These are phyloP conservation scores for Phoma sp. DNA, from an alignment of 2,329 filamentous ascomycete species.

Conservation along the genomic window DNA sequence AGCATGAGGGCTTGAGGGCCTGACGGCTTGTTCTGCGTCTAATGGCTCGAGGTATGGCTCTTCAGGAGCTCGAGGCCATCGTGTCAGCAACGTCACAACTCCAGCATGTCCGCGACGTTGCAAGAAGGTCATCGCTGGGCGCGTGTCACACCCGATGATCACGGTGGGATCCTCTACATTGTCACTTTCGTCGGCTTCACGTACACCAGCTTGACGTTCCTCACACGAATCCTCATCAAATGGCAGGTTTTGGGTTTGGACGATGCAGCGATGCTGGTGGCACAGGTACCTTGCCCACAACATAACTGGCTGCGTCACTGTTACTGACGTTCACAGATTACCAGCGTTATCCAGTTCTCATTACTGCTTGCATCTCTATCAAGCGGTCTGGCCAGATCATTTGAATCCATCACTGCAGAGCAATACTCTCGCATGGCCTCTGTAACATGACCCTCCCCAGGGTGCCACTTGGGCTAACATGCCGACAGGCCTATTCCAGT, in stretches of 20 bases:
- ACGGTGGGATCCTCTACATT: constrained; percentile 35
- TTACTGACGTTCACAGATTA: constrained; percentile 17
- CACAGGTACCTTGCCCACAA: constrained; percentile 26
- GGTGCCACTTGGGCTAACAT: not conserved
- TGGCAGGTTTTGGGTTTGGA: constrained; percentile 35
- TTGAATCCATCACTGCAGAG: constrained; percentile 18
- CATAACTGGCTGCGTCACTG: no score
- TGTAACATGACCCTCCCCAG: constrained; percentile 12
- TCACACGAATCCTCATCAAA: constrained; percentile 35
- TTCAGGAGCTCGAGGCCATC: not conserved
- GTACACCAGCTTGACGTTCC: constrained; percentile 32
- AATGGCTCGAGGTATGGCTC: not conserved
- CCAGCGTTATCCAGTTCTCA: constrained; percentile 26
- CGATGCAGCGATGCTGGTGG: constrained; percentile 29
- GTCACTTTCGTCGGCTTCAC: constrained; percentile 31
- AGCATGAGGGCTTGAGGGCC: no score
- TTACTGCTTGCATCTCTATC: constrained; percentile 29
- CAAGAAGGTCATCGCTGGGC: constrained; percentile 22
- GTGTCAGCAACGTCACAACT: not conserved
- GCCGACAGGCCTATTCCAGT: constrained; percentile 19
- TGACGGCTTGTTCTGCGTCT: not conserved
- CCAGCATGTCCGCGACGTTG: not conserved
- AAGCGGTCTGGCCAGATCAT: constrained; percentile 31
- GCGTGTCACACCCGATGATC: constrained; percentile 31
- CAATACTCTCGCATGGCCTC: constrained; percentile 29